Evolutionary conservation across 225 moss, liverwort and hornwort species (phyloP).

Genomic region (Climacium dendroides): DNA sequence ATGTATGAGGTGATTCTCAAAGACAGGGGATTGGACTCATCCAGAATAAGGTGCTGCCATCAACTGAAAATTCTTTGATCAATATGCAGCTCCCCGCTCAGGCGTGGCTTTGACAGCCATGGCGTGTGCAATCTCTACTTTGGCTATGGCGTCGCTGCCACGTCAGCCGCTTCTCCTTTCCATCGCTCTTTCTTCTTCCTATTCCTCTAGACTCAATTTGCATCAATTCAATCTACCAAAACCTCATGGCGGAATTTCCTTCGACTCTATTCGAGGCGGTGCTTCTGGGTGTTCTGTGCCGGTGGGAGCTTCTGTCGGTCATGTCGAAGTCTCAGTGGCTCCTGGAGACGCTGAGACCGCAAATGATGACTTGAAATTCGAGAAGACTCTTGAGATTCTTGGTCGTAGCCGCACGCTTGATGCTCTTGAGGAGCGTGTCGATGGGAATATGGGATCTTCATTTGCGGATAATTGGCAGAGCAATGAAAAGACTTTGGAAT

Average conservation of each 20-base stretch:
- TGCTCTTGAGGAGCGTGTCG: background rate
- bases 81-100: conserved; percentile 49
- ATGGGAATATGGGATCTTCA: background rate
- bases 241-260: background rate
- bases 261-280: background rate
- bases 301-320: background rate
- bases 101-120: conserved; percentile 5
- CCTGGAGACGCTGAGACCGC: background rate
- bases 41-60: background rate
- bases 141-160: background rate
- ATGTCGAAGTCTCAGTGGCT: background rate
- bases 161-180: background rate
- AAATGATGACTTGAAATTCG: conserved; percentile 2
- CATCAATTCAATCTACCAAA: background rate
- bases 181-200: background rate
- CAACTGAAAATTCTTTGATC: background rate
- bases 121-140: background rate
- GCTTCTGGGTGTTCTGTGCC: background rate
- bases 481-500: conserved; percentile 38
- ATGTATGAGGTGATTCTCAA: background rate
- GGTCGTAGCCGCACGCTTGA: conserved; percentile 9
- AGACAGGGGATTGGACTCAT: background rate
- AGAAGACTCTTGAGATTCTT: conserved; percentile 15
- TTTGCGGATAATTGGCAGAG: conserved; percentile 33
- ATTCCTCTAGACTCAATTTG: background rate